Evolutionary conservation across 1,284 basidiomycete genomes (phyloP).

Genomic region (Takashimella koratensis): DNA sequence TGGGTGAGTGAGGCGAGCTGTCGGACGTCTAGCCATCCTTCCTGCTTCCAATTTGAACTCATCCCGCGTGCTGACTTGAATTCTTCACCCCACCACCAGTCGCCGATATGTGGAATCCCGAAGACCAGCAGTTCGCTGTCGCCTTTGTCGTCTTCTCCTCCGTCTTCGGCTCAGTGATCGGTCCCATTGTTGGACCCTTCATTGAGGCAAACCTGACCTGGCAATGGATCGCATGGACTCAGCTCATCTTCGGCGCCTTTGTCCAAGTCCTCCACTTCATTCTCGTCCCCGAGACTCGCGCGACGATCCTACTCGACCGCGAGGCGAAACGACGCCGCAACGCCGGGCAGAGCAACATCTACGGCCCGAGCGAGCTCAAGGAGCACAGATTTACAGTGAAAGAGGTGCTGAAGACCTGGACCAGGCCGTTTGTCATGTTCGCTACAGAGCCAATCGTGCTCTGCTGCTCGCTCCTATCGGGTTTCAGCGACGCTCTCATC

Average conservation of each 20-base stretch:
- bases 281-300: constrained; percentile 49
- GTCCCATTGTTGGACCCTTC: constrained; percentile 53
- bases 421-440: constrained; percentile 39
- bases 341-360: constrained; percentile 42
- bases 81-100: too few species aligned
- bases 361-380: constrained; percentile 48
- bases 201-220: constrained; percentile 50
- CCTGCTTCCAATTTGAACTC: too few species aligned
- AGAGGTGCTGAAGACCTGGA: constrained; percentile 44
- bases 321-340: constrained; percentile 46
- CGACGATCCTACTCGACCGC: constrained; percentile 47
- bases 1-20: constrained; percentile 21
- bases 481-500: constrained; percentile 48
- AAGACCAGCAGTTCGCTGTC: constrained; percentile 58
- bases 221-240: constrained; percentile 50
- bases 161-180: constrained; percentile 60
- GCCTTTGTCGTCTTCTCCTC: constrained; percentile 60
- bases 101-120: constrained; percentile 63
- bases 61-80: too few species aligned
- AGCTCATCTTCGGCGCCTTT: constrained; percentile 48
- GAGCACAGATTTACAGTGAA: constrained; percentile 41
- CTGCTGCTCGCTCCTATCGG: constrained; percentile 47
- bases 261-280: constrained; percentile 48
- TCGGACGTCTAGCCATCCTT: not conserved
- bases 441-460: constrained; percentile 50